Base-by-base conservation (phyloP, 2,329 filamentous ascomycete genomes). In the Xenoacremonium recifei region DNA sequence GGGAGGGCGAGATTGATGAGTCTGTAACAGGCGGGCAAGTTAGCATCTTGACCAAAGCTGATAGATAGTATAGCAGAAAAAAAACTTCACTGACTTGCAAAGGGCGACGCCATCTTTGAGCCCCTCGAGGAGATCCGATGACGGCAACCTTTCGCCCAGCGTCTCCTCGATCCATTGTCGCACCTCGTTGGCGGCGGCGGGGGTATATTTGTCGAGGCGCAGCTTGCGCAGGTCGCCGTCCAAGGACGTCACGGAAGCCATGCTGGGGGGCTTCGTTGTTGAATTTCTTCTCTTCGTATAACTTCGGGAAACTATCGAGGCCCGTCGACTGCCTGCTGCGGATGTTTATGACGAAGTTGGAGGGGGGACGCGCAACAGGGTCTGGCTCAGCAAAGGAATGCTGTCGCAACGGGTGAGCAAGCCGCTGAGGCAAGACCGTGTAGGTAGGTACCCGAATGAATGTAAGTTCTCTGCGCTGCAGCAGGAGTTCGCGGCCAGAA, bases 151-250 rank as follows among this genome's bases (percentile, higher is more conserved):
- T 62, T 91, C 85, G 49, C 86, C 87, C 23, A 99, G 70, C 2
- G 82, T 76, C 29, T 82, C 78, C 66, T 96, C 90, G 51, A 99
- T 91, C 89, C 93, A 99, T 50, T 73, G 67, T 35, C 84, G 83
- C 16, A 82, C 85, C 71, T 97, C 91, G 55, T 89, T 89, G 38
- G 90, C 91, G 30, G 91, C 91, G 56, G 86, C 82, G 17, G 90
- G 89, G 2, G 92, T 97, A 70, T 96, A 97, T 70, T 92, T 88
- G 47, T 91, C 88, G 59, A 96, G 76, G 68, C 93, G 91, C 77
- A 97, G 69, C 65, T 84, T 90, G 76, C 89, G 88, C 82, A 99
- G 78, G 73, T 99, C 93, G 68, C 92, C 92, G 70, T 97, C 93
- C 47, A 99, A 75, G 50, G 89, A 96, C 50, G 89, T 80, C 21